phyloP scores from a whole-genome alignment of 2,329 filamentous ascomycete species.

The Sporothrix sp. region DNA sequence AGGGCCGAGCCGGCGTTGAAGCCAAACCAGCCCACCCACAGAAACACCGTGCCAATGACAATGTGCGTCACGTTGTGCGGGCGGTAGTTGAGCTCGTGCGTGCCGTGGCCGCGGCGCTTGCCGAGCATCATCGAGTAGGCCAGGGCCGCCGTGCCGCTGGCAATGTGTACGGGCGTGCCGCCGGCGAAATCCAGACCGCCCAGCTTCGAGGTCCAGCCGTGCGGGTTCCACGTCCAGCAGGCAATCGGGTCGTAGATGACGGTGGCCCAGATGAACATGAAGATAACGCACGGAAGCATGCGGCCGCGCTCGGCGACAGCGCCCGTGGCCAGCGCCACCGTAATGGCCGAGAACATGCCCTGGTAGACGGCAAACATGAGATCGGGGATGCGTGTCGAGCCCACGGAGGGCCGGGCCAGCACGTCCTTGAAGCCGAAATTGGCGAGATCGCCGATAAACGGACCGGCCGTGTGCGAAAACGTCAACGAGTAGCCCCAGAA shows the following conservation, averaged over 20 bases:
- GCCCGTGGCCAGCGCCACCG: slow-evolving; percentile 60
- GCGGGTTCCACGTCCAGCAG: slow-evolving; percentile 69
- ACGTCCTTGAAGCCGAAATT: slow-evolving; percentile 76
- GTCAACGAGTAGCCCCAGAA: slow-evolving; percentile 82
- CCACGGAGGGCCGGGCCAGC: slow-evolving; percentile 65
- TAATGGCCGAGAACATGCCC: slow-evolving; percentile 81
- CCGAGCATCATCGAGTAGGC: slow-evolving; percentile 67
- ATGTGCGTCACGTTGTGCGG: slow-evolving; percentile 68
- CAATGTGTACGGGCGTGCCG: slow-evolving; percentile 65
- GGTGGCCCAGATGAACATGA: slow-evolving; percentile 63
- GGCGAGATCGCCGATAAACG: slow-evolving; percentile 65
- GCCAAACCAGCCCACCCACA: slow-evolving; percentile 95
- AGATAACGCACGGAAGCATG: slow-evolving; percentile 50
- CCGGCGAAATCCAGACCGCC: slow-evolving; percentile 67
- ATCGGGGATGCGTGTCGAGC: slow-evolving; percentile 64
- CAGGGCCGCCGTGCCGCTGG: slow-evolving; percentile 60
- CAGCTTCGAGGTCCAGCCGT: slow-evolving; percentile 60
- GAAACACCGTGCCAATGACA: slow-evolving; percentile 61
- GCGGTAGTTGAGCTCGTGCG: slow-evolving; percentile 53
- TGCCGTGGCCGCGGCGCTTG: slow-evolving; percentile 53
- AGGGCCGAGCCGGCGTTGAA: slow-evolving; percentile 87
- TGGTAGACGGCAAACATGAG: slow-evolving; percentile 79
- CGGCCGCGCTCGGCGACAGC: slow-evolving; percentile 52
- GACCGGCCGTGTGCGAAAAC: slow-evolving; percentile 67
- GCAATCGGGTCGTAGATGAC: slow-evolving; percentile 65